A percentile compares a stretch with the other conserved stretches of the same genome.
These are phyloP conservation scores for Marvania coccoides DNA, from an alignment of 139 green algal genomes.

Conservation along the genomic window DNA sequence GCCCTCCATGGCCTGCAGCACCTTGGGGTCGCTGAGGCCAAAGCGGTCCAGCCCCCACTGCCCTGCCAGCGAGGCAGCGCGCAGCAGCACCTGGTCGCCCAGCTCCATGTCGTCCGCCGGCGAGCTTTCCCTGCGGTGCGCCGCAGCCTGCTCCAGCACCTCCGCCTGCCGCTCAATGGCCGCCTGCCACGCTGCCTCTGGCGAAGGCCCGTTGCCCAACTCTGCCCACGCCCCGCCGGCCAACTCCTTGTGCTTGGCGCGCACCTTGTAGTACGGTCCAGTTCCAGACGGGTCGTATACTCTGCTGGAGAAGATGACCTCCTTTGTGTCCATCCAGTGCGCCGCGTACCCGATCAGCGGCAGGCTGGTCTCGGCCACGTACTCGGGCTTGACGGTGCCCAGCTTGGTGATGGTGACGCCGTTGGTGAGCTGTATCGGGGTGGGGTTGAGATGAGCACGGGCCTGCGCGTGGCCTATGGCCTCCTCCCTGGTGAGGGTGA, in stretches of 20 bases:
- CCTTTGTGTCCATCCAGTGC: slow-evolving; percentile 18
- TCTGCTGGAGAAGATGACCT: slow-evolving; percentile 12
- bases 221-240: background rate
- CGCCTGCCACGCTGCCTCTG: slow-evolving; percentile 21
- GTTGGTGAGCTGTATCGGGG: slow-evolving; percentile 2
- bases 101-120: background rate
- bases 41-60: slow-evolving; percentile 53
- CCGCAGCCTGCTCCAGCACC: slow-evolving; percentile 7
- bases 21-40: slow-evolving; percentile 41
- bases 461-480: background rate
- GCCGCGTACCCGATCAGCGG: background rate
- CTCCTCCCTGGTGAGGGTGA: background rate
- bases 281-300: background rate
- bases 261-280: background rate
- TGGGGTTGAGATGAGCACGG: background rate
- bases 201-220: slow-evolving; percentile 6
- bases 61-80: slow-evolving; percentile 20
- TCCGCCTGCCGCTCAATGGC: slow-evolving; percentile 26
- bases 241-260: background rate
- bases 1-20: slow-evolving; percentile 56
- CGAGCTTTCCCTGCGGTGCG: background rate
- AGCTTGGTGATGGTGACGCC: slow-evolving; percentile 11
- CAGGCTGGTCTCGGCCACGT: background rate
- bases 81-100: slow-evolving; percentile 27
- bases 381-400: background rate